Evolutionary conservation across 2,329 filamentous ascomycete genomes (phyloP), one percentile per base, ranked within the genome.

Genomic region (Microdochium nivale): DNA sequence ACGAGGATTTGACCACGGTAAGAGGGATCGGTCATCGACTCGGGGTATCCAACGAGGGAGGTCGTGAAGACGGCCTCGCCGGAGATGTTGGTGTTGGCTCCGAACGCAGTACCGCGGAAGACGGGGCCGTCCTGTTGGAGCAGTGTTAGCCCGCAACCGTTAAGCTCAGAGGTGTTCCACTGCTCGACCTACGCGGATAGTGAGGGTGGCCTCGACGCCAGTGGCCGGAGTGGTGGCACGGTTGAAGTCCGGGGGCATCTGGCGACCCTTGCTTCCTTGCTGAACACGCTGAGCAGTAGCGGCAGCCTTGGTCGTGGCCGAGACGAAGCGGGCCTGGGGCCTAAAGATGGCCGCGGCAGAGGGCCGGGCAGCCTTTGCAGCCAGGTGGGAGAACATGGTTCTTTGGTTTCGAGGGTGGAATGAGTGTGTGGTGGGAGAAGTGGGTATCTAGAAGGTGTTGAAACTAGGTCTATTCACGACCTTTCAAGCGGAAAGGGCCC

Each of bases 31-130:
- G 88, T 91, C 79, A 92, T 84, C 48, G 87, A 96, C 77, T 99
- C 94, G 60, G 94, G 94, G 70, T 99, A 99, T 64, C 94, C 94
- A 54, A 99, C 94, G 52, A 97, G 84, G 24, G 92, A 96, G 55
- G 94, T 97, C 56, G 94, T 97, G 78, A 99, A 99, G 69, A 97
- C 94, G 47, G 94, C 94, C 77, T 99, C 94, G 61, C 94, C 94
- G 57, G 91, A 96, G 67, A 97, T 88, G 79, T 96, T 99, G 69
- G 87, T 83, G 70, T 95, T 94, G 66, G 94, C 94, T 63, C 94
- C 94, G 63, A 97, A 99, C 54, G 92, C 95, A 68, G 88, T 96
- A 67, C 94, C 94, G 63, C 90, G 88, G 77, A 96, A 97, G 66
- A 97, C 86, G 46, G 94, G 94, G 55, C 94, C 94, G 75, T 96